Evolutionary conservation across 768 basidiomycete species (phyloP).

Genomic region (Pisolithus sp.): DNA sequence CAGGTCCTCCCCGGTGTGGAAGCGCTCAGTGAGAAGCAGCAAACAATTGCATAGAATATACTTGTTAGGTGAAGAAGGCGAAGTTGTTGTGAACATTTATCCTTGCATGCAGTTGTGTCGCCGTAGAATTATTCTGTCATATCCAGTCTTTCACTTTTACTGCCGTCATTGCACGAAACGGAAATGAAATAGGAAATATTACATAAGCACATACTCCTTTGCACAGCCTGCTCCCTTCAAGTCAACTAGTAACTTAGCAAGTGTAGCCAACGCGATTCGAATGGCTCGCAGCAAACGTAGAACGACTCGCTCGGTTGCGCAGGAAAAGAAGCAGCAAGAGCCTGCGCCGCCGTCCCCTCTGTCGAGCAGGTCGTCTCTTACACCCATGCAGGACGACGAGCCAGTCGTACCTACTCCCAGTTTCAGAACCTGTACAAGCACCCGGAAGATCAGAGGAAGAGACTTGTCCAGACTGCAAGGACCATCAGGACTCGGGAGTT

Average conservation of each 20-base stretch:
- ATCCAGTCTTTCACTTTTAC: too few relatives aligned
- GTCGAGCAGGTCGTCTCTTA: constrained; percentile 25
- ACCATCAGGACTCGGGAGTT: constrained; percentile 25
- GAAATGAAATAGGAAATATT: constrained; percentile 5
- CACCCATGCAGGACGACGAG: constrained; percentile 12
- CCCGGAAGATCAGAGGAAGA: constrained; percentile 21
- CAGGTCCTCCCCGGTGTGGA: constrained; percentile 88
- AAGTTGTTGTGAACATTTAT: not conserved
- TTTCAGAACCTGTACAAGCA: constrained; percentile 15
- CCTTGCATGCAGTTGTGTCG: not conserved
- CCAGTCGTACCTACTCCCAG: not conserved
- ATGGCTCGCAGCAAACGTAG: constrained; percentile 45
- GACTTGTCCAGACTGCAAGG: constrained; percentile 49
- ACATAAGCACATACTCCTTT: constrained; percentile 13
- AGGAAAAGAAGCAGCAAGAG: constrained; percentile 27
- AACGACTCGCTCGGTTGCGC: constrained; percentile 31
- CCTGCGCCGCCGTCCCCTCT: constrained; percentile 26
- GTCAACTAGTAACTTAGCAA: constrained; percentile 5
- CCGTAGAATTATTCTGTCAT: not conserved
- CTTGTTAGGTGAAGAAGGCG: not conserved
- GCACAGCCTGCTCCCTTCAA: constrained; percentile 6
- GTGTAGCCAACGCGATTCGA: constrained; percentile 4
- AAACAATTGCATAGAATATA: constrained; percentile 5
- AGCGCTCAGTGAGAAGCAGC: constrained; percentile 72
- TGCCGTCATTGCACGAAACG: too few relatives aligned